phyloP scores from a whole-genome alignment of 1,139 yeast species.

The Magnusiomyces fungicola region DNA sequence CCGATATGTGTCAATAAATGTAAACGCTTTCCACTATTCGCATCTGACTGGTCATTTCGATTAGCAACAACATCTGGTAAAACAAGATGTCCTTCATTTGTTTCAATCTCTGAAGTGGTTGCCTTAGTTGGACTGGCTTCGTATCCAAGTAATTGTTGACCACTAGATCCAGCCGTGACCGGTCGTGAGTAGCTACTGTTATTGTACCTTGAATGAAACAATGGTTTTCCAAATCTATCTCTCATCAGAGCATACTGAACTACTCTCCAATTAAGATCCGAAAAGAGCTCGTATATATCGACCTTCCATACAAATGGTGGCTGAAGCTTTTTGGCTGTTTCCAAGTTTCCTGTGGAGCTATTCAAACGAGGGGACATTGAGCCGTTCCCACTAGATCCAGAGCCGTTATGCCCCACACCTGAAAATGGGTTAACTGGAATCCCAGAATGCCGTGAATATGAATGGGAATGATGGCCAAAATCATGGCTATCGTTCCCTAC shows the following conservation, averaged over 20 bases:
- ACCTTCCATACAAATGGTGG: constrained; percentile 50
- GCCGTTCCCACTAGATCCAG: neutral
- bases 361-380: neutral
- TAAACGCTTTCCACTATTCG: no score
- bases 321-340: neutral
- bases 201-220: constrained; percentile 40
- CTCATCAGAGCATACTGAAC: constrained; percentile 56
- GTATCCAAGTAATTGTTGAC: neutral
- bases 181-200: no score
- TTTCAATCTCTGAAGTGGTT: no score
- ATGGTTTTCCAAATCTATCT: constrained; percentile 46
- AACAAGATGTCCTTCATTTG: no score
- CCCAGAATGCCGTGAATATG: constrained; percentile 21
- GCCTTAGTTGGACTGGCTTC: no score
- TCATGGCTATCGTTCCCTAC: neutral
- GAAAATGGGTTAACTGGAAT: no score
- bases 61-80: no score
- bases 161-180: neutral
- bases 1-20: no score
- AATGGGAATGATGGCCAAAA: neutral
- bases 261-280: constrained; percentile 60
- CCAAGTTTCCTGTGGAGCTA: neutral
- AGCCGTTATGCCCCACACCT: constrained; percentile 13
- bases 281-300: constrained; percentile 52
- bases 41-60: no score